Conservation (phyloP, 805 yeast species). For the Saturnispora serradocipensis region DNA sequence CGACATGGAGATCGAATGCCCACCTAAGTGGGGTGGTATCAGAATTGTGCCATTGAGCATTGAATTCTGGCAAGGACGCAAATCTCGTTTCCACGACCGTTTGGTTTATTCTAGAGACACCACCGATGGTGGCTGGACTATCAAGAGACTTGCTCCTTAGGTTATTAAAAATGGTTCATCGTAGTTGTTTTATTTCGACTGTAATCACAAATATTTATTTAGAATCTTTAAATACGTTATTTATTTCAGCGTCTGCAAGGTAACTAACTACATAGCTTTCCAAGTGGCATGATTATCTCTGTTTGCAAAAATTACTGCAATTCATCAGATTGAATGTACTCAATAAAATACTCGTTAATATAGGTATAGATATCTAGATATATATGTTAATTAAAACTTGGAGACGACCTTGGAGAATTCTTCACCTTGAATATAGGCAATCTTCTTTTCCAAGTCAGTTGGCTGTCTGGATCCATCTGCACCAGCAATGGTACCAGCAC, state of each 20-base stretch:
- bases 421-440: conserved; percentile 62
- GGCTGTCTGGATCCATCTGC: conserved; percentile 69
- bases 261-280: too few relatives aligned
- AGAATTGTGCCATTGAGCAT: conserved; percentile 80
- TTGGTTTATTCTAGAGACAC: conserved; percentile 55
- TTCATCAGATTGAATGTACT: background rate
- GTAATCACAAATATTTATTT: background rate
- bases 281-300: too few relatives aligned
- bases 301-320: too few relatives aligned
- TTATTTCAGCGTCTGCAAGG: too few relatives aligned
- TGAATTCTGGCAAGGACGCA: conserved; percentile 97
- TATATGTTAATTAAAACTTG: conserved; percentile 1
- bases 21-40: conserved; percentile 94
- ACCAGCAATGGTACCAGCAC: conserved; percentile 76
- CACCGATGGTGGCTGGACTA: conserved; percentile 45
- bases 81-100: conserved; percentile 84
- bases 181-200: background rate
- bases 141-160: conserved; percentile 63
- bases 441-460: conserved; percentile 48
- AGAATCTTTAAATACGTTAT: background rate
- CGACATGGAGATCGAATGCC: conserved; percentile 72
- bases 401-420: conserved; percentile 42
- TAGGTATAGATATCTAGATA: background rate
- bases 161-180: background rate
- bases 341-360: background rate